A percentile compares a stretch with the other conserved stretches of the same genome.
Conservation (phyloP, 179 eudicot species). For the Vitellaria paradoxa region DNA sequence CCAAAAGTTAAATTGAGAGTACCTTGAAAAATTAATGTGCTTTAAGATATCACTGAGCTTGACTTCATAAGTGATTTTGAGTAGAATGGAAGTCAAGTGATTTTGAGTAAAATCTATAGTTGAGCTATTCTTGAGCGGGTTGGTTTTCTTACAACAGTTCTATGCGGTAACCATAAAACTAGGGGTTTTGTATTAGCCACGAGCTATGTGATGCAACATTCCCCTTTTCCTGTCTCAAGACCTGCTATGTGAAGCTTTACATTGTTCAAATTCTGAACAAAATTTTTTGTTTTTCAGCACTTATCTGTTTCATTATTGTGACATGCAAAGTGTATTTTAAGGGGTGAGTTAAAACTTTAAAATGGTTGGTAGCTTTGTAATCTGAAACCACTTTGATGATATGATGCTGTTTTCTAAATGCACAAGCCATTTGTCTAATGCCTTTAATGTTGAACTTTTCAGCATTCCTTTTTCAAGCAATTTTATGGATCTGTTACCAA, state of each 20-base stretch:
- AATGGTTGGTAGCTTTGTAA: background rate
- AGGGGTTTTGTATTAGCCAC: background rate
- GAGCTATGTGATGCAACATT: background rate
- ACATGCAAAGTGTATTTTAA: background rate
- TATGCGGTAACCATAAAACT: background rate
- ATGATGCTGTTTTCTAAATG: background rate
- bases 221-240: background rate
- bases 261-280: background rate
- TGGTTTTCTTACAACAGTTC: no score
- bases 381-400: conserved; percentile 4
- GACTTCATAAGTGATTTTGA: no score
- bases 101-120: no score
- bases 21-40: no score
- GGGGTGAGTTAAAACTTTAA: background rate
- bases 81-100: no score
- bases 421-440: background rate
- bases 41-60: no score
- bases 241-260: background rate
- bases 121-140: no score
- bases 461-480: conserved; percentile 85
- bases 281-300: background rate
- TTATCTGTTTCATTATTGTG: no score
- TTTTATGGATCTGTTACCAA: conserved; percentile 86
- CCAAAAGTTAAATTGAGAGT: no score
- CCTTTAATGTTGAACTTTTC: conserved; percentile 24